These are phyloP conservation scores for Aegilops bicornis DNA, from an alignment of 176 grass and related monocot species.

Conservation along the genomic window DNA sequence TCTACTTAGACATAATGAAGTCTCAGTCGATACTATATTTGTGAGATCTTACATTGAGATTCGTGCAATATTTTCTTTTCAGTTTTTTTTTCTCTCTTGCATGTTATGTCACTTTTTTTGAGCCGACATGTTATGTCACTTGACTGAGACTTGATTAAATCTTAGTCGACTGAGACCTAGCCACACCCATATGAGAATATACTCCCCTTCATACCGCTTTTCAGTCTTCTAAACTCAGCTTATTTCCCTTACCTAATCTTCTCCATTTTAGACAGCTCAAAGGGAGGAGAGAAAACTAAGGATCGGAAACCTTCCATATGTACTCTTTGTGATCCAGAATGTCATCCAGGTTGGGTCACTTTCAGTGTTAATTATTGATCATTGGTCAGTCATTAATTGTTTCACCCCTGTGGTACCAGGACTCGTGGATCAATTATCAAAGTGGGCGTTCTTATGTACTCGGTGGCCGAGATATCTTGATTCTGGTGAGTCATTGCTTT, in stretches of 20 bases:
- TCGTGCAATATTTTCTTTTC: too few relatives aligned
- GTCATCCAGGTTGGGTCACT: not conserved
- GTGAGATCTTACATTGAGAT: too few relatives aligned
- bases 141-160: too few relatives aligned
- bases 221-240: not conserved
- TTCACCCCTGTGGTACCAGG: too few relatives aligned
- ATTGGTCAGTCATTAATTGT: too few relatives aligned
- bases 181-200: too few relatives aligned
- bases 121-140: too few relatives aligned
- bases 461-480: not conserved
- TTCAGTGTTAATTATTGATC: not conserved
- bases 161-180: too few relatives aligned
- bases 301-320: not conserved
- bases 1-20: too few relatives aligned
- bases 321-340: conserved; percentile 5
- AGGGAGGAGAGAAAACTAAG: not conserved
- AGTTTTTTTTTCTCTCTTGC: too few relatives aligned
- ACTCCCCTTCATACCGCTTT: not conserved
- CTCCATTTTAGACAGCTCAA: not conserved
- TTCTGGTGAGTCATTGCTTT: not conserved
- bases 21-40: too few relatives aligned
- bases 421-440: not conserved
- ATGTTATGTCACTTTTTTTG: too few relatives aligned
- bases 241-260: not conserved
- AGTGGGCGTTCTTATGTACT: not conserved